Evolutionary conservation across 2,329 filamentous ascomycete genomes (phyloP).

Genomic region (Trichoderma koningii): DNA sequence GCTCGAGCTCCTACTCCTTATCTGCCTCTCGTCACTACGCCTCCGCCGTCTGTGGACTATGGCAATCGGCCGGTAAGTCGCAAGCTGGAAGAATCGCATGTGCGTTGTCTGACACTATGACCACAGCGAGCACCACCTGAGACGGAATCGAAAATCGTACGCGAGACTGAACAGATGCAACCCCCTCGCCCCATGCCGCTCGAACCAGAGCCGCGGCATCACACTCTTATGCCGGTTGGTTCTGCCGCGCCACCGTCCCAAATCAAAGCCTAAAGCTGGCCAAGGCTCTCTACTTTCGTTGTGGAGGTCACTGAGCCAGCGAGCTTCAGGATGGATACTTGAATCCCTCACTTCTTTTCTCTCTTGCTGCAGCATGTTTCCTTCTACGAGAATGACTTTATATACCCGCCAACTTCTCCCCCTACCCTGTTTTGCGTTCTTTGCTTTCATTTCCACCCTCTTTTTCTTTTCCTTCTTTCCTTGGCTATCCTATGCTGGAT

Average conservation of each 20-base stretch:
- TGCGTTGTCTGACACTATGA: background rate
- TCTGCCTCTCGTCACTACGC: background rate
- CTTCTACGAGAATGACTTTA: conserved; percentile 2
- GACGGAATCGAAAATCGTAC: background rate
- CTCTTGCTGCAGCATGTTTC: background rate
- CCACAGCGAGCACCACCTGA: conserved; percentile 1
- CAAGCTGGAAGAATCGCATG: background rate
- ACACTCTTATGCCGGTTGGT: conserved; percentile 15
- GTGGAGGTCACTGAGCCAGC: background rate
- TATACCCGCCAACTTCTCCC: background rate
- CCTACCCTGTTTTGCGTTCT: background rate
- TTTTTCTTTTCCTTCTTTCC: background rate
- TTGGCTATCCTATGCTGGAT: background rate
- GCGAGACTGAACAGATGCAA: conserved; percentile 2
- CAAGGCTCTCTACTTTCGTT: background rate
- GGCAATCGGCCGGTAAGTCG: conserved; percentile 14
- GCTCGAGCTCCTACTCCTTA: background rate
- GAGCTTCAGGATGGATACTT: background rate
- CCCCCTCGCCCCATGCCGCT: conserved; percentile 18
- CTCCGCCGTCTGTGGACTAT: background rate
- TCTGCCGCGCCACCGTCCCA: conserved; percentile 14
- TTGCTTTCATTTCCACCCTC: background rate
- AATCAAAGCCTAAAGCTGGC: conserved; percentile 17
- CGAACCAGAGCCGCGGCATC: conserved; percentile 15
- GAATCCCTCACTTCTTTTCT: background rate